phyloP scores from a whole-genome alignment of 768 basidiomycete species.

The Lactarius hatsudake region DNA sequence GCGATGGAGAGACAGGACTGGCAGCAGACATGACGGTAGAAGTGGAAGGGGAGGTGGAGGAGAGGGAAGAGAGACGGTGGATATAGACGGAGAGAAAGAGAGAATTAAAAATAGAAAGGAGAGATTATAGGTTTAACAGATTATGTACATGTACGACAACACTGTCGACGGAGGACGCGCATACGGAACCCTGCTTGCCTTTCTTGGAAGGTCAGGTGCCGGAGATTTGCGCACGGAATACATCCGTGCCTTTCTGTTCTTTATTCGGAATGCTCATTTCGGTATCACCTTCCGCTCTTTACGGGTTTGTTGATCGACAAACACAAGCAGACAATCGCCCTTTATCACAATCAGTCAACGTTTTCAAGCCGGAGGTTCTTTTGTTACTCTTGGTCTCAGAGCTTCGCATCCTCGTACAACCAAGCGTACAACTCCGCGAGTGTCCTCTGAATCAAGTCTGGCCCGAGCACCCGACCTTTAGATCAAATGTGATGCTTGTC shows the following conservation, averaged over 20 bases:
- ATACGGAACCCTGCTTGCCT: slow-evolving; percentile 3
- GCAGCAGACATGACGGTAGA: slow-evolving; percentile 5
- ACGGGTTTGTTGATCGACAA: background rate
- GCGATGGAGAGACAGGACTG: background rate
- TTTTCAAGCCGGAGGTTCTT: background rate
- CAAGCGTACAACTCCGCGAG: background rate
- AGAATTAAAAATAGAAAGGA: background rate
- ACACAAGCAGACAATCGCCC: background rate
- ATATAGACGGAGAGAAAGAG: background rate
- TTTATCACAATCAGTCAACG: background rate
- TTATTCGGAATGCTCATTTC: background rate
- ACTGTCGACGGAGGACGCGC: background rate
- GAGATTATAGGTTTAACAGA: background rate
- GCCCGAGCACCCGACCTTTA: background rate
- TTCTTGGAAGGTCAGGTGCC: slow-evolving; percentile 5
- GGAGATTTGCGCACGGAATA: background rate
- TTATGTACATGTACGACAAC: slow-evolving; percentile 14
- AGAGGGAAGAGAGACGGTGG: too few species aligned
- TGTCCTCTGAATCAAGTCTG: too few species aligned
- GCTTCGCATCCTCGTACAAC: background rate
- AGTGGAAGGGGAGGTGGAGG: background rate
- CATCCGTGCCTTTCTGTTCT: background rate
- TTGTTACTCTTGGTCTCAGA: background rate
- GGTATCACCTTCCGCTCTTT: too few species aligned
- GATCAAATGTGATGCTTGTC: background rate